Evolutionary conservation across 164 flowering plant genomes (phyloP), one percentile per base, ranked within the genome.

Genomic region (Aristolochia fimbriata): DNA sequence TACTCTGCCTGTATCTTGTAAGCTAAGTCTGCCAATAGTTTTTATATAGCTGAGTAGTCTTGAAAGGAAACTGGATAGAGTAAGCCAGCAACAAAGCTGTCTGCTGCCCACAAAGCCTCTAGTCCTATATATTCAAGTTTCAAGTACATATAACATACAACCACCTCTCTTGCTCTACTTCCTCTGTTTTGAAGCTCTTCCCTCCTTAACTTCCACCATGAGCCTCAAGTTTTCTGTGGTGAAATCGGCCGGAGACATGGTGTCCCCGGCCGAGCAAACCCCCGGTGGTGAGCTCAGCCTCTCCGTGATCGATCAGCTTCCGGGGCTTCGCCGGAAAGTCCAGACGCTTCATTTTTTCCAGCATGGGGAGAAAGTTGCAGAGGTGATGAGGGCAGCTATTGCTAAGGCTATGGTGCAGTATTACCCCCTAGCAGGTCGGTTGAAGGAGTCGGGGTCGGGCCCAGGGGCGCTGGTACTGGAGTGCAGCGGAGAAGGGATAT

Each of bases 341-440:
- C 69, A 76, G 19, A 79, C 83, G 3, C 49, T 85, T 48, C 87
- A 82, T 30, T 80, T 85, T 55, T 85, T 70, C 24, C 62, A 58
- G 25, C 74, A 74, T 21, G 85, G 81, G 22, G 65, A 52, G 25
- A 71, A 66, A 7, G 73, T 75, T 6, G 68, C 78, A 13, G 21
- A 60, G 27, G 71, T 72, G 47, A 76, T 85, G 10, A 75, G 54
- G 52, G 69, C 69, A 57, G 86, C 84, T 33, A 64, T 83, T 69
- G 73, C 84, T 24, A 78, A 55, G 65, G 88, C 88, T 9, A 62
- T 85, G 62, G 83, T 83, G 59, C 82, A 78, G 20, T 85, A 83
- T 57, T 83, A 85, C 65, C 88, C 86, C 60, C 85, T 85, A 4
- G 88, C 88, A 1, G 88, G 91, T 15, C 49, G 81, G 62, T 76